Evolutionary conservation across 768 basidiomycete species (phyloP).

Genomic region (Lactifluus pinguis): DNA sequence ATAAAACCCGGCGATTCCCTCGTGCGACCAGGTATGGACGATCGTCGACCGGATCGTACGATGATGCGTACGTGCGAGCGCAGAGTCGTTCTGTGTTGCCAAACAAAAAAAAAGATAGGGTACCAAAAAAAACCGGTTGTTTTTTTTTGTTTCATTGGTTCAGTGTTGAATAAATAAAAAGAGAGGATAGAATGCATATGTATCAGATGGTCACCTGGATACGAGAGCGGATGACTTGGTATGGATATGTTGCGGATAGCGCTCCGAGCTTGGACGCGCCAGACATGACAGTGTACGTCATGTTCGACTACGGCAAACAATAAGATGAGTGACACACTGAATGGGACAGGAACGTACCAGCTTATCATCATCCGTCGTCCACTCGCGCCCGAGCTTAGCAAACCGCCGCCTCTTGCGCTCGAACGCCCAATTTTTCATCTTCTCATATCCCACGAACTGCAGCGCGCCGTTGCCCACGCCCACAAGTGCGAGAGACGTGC

Average conservation of each 20-base stretch:
- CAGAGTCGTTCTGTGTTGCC: constrained; percentile 44
- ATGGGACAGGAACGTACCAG: constrained; percentile 44
- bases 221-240: constrained; percentile 91
- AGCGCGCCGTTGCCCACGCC: constrained; percentile 93
- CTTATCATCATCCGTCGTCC: constrained; percentile 71
- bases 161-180: too few relatives aligned
- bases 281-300: constrained; percentile 86
- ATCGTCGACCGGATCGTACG: constrained; percentile 80
- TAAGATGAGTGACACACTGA: too few relatives aligned
- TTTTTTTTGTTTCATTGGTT: too few relatives aligned
- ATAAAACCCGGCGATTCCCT: constrained; percentile 84
- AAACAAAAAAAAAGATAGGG: too few relatives aligned
- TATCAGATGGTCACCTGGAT: constrained; percentile 60
- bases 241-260: constrained; percentile 83
- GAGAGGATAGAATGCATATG: background rate
- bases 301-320: constrained; percentile 71
- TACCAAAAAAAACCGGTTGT: too few relatives aligned
- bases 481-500: constrained; percentile 79
- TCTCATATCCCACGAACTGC: constrained; percentile 94
- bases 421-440: too few relatives aligned
- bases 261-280: constrained; percentile 84
- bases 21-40: constrained; percentile 67
- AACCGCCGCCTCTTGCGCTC: too few relatives aligned
- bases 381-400: too few relatives aligned
- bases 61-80: constrained; percentile 43